phyloP scores from a whole-genome alignment of 352 stramenopile genomes.

The Pythium apleroticum region DNA sequence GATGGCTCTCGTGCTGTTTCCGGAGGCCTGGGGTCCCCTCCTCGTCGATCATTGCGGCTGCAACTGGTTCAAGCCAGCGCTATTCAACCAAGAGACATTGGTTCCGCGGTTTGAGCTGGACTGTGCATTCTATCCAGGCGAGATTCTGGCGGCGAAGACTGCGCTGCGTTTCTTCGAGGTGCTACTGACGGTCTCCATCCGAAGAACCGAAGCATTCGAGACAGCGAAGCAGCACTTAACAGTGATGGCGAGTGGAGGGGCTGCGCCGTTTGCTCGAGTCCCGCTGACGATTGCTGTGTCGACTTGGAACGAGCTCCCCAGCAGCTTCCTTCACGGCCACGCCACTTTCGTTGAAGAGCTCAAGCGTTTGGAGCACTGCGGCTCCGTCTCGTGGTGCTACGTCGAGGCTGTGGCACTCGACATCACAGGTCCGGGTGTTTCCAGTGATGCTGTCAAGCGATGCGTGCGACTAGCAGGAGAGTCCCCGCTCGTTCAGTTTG shows the following conservation, averaged over 20 bases:
- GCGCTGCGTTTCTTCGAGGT: constrained; percentile 6
- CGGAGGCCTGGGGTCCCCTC: constrained; percentile 9
- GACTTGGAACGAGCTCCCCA: not conserved
- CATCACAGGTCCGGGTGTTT: not conserved
- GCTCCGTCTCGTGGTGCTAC: not conserved
- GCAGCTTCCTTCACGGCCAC: not conserved
- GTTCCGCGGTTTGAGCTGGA: constrained; percentile 11
- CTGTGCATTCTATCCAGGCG: constrained; percentile 2
- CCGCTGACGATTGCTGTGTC: constrained; percentile 1
- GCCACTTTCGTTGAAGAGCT: constrained; percentile 2
- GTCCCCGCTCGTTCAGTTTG: constrained; percentile 3
- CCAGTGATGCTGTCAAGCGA: not conserved
- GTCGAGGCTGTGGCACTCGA: constrained; percentile 17
- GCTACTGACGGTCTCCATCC: not conserved
- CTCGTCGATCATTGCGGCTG: constrained; percentile 18
- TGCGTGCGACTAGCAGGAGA: not conserved
- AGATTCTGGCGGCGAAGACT: not conserved
- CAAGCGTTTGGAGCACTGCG: not conserved
- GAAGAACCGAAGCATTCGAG: not conserved
- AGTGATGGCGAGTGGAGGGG: not conserved
- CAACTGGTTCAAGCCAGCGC: constrained; percentile 12
- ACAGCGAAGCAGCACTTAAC: constrained; percentile 1
- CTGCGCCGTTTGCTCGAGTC: not conserved
- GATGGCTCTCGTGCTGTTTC: constrained; percentile 11
- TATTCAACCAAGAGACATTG: constrained; percentile 10